Conservation (phyloP, 108 stramenopile genomes). For the Aureococcus anophagefferens region DNA sequence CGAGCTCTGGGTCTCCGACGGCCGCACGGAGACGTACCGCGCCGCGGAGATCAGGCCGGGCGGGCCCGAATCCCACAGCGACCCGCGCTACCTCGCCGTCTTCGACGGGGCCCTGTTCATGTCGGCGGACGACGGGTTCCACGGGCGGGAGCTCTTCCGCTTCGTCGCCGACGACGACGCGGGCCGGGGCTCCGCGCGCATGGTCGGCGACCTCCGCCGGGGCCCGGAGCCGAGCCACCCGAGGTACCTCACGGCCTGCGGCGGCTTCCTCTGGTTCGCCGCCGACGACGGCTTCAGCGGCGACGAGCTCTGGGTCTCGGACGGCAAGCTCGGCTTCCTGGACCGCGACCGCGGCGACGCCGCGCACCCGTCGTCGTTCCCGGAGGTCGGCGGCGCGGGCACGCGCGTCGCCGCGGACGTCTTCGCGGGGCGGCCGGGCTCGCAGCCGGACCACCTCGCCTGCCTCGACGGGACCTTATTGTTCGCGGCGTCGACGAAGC, state of each 20-base stretch:
- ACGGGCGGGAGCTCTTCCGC: slow-evolving; percentile 25
- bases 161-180: slow-evolving; percentile 11
- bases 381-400: background rate
- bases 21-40: slow-evolving; percentile 9
- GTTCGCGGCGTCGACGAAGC: background rate
- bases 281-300: slow-evolving; percentile 25
- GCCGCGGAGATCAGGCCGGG: background rate
- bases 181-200: background rate
- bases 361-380: background rate
- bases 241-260: slow-evolving; percentile 8
- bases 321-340: slow-evolving; percentile 4
- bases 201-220: slow-evolving; percentile 10
- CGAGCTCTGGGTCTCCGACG: slow-evolving; percentile 41
- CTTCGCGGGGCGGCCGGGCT: too few species aligned
- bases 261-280: slow-evolving; percentile 17
- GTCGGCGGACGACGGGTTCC: slow-evolving; percentile 19
- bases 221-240: slow-evolving; percentile 11
- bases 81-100: slow-evolving; percentile 10
- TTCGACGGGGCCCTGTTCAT: slow-evolving; percentile 23
- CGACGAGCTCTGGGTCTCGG: slow-evolving; percentile 31
- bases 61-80: slow-evolving; percentile 13
- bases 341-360: background rate
- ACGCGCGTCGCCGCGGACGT: background rate
- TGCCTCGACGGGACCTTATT: background rate
- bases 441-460: too few species aligned